Evolutionary conservation across 2,329 filamentous ascomycete species (phyloP).

Genomic region (Fusarium stilboides): DNA sequence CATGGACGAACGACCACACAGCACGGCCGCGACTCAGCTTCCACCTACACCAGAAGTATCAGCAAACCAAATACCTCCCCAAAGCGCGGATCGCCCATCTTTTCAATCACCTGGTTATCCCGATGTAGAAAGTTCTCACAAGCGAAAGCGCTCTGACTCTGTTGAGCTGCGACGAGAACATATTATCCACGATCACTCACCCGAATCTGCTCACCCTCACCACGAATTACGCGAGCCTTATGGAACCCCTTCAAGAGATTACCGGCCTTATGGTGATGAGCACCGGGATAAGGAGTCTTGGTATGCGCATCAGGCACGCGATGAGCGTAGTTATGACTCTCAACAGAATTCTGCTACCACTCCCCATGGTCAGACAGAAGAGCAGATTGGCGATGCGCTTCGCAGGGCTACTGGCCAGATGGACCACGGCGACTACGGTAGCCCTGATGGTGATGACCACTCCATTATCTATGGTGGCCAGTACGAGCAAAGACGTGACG

Average conservation of each 20-base stretch:
- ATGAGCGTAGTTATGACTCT: conserved; percentile 65
- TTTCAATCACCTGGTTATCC: conserved; percentile 60
- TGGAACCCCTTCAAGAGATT: conserved; percentile 61
- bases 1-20: conserved; percentile 54
- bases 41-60: conserved; percentile 49
- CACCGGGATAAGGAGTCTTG: conserved; percentile 66
- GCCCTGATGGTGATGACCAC: conserved; percentile 68
- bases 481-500: conserved; percentile 66
- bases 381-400: conserved; percentile 63
- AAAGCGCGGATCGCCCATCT: conserved; percentile 59
- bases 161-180: conserved; percentile 63
- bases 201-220: conserved; percentile 53
- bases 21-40: conserved; percentile 45
- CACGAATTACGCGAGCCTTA: conserved; percentile 61
- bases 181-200: conserved; percentile 53
- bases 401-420: conserved; percentile 62
- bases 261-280: conserved; percentile 63
- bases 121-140: conserved; percentile 67
- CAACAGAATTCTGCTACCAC: conserved; percentile 63
- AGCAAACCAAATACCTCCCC: conserved; percentile 57
- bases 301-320: conserved; percentile 64
- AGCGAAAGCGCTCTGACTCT: conserved; percentile 80
- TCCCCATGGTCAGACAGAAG: conserved; percentile 64
- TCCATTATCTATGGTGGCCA: conserved; percentile 59
- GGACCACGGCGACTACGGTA: conserved; percentile 68